phyloP scores from a whole-genome alignment of 1,139 yeast species.

The Blastobotrys persicus region DNA sequence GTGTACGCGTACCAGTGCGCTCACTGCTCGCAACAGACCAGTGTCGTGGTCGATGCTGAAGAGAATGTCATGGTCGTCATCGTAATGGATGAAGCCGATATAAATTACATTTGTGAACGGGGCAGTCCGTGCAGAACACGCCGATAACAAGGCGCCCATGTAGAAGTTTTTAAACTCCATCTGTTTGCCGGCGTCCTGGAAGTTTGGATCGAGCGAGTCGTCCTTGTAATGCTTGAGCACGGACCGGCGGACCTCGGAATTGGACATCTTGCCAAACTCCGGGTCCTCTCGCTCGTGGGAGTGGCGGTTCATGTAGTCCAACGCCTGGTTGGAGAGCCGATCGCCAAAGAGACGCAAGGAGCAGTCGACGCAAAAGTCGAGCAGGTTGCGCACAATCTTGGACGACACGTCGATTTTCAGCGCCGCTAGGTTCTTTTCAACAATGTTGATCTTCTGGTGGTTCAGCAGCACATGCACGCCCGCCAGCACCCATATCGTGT shows the following conservation, averaged over 20 bases:
- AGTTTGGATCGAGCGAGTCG: background rate
- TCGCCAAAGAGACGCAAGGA: background rate
- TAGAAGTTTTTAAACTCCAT: background rate
- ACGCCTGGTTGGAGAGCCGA: background rate
- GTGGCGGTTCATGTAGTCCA: background rate
- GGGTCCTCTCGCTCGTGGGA: background rate
- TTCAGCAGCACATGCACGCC: background rate
- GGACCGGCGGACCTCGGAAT: background rate
- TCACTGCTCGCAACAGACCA: background rate
- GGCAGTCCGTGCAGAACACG: background rate
- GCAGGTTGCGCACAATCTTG: background rate
- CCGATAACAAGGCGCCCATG: conserved; percentile 1
- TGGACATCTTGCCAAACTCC: conserved; percentile 1
- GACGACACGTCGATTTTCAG: background rate
- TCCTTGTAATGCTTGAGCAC: background rate
- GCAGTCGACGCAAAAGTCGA: conserved; percentile 4
- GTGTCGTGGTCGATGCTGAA: background rate
- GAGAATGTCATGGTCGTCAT: background rate
- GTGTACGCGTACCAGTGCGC: background rate
- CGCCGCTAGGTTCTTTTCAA: background rate
- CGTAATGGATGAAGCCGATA: conserved; percentile 1
- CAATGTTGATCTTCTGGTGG: background rate
- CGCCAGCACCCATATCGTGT: conserved; percentile 3
- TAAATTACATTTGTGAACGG: background rate
- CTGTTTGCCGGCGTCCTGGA: background rate